Evolutionary conservation across 352 stramenopile species (phyloP), one percentile per base, ranked within the genome.

Genomic region (Phytophthora boehmeriae): DNA sequence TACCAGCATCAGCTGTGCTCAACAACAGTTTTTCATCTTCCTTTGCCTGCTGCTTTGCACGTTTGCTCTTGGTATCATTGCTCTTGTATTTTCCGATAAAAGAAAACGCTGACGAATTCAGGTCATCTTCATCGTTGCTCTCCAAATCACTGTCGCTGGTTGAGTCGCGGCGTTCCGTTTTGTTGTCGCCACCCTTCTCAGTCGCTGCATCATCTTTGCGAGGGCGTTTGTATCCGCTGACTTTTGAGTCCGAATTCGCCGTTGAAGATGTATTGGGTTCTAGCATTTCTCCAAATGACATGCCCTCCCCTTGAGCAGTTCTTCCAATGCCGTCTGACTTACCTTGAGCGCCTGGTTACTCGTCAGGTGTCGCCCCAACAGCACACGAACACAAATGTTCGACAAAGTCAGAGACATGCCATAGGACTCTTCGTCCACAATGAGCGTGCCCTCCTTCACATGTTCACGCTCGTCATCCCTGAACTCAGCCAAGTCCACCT

Each of bases 401-500:
- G 86, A 94, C 41, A 95, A 62, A 36, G 64, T 90, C 2, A 96
- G 61, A 58, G 80, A 73, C 46, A 80, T 91, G 59, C 67, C 76
- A 68, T 94, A 94, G 58, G 88, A 90, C 66, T 94, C 85, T 51
- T 90, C 78, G 42, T 94, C 84, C 16, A 93, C 83, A 54, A 95
- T 73, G 17, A 95, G 68, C 32, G 83, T 95, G 44, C 88, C 88
- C 75, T 97, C 89, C 66, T 93, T 93, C 44, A 97, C 87, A 57
- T 95, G 85, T 43, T 91, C 80, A 44, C 86, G 78, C 41, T 93
- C 80, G 59, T 92, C 80, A 50, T 97, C 87, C 23, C 90, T 73
- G 46, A 97, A 97, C 54, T 92, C 82, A 14, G 78, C 84, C 8
- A 96, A 71, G 51, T 97, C 89, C 27, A 95, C 81, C 70, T 97